These are phyloP conservation scores for Elymus sibiricus DNA, from an alignment of 176 grass and related monocot genomes.

Conservation along the genomic window DNA sequence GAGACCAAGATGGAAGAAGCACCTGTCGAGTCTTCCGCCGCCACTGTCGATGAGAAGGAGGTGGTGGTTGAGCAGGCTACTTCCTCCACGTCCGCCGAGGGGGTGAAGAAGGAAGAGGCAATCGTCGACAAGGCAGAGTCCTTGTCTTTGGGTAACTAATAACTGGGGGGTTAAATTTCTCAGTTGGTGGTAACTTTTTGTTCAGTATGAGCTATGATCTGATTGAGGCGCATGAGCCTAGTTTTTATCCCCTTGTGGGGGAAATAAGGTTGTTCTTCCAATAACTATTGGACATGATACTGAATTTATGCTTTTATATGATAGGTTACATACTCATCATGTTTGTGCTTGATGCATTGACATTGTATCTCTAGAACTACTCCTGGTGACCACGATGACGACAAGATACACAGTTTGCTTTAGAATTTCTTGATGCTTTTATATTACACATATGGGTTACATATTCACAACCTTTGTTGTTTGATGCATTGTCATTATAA, in stretches of 20 bases:
- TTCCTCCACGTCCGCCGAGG: neutral
- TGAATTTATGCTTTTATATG: neutral
- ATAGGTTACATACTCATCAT: neutral
- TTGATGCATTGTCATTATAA: neutral
- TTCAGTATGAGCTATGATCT: neutral
- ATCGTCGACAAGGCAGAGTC: constrained; percentile 21
- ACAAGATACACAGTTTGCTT: neutral
- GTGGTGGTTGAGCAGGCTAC: neutral
- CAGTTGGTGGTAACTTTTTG: neutral
- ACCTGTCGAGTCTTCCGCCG: neutral
- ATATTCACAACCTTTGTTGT: neutral
- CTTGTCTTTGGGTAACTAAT: constrained; percentile 17
- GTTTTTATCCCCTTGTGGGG: constrained; percentile 18
- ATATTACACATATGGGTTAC: neutral
- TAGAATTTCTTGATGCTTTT: neutral
- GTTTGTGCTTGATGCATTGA: neutral
- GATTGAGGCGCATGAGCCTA: constrained; percentile 1
- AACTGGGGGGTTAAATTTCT: constrained; percentile 7
- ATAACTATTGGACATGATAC: constrained; percentile 19
- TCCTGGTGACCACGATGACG: neutral
- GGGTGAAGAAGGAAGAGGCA: constrained; percentile 7
- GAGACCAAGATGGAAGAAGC: neutral
- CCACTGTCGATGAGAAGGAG: neutral
- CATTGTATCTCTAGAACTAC: neutral
- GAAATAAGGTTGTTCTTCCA: constrained; percentile 20